Base-by-base conservation (phyloP, 257 asterid genomes). In the Ilex aquifolium region DNA sequence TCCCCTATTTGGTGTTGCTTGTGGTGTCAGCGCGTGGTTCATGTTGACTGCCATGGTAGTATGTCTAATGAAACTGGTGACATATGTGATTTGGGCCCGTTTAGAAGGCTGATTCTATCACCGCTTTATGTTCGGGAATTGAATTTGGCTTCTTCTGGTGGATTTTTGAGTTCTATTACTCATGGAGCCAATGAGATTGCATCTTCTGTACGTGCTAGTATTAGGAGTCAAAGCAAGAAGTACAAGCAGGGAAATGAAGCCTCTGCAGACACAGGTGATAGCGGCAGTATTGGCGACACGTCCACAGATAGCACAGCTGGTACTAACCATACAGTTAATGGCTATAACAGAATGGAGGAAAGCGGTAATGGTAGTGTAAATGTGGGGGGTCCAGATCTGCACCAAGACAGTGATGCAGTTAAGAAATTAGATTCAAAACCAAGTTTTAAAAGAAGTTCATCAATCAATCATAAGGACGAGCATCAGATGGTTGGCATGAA, bases 171-270 rank as follows among this genome's bases (percentile, higher is more conserved):
- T 69, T 82, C 99, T 65, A 85, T 93, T 58, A 93, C 97, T 42
- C 95, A 87, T 46, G 97, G 99, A 68, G 99, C 99, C 72, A 90
- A 93, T 81, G 99, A 81, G 74, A 87, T 93, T 65, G 99, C 99
- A 30, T 93, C 96, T 66, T 75, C 99, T 52, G 95, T 93, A 62
- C 89, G 99, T 68, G 96, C 99, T 71, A 93, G 76, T 67, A 81
- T 93, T 70, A 87, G 91, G 80, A 86, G 84, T 82, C 91, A 87
- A 74, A 69, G 89, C 72, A 90, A 78, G 80, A 90, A 90, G 73
- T 62, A 88, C 75, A 93, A 80, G 77, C 85, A 82, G 31, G 82
- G 78, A 76, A 63, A 49, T 67, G 90, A 83, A 76, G 63, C 65
- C 68, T 69, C 85, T 46, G 72, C 77, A 21, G 95, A 84, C 65